Conservation (phyloP, 345 rosid species). For the Eucalyptus regnans region DNA sequence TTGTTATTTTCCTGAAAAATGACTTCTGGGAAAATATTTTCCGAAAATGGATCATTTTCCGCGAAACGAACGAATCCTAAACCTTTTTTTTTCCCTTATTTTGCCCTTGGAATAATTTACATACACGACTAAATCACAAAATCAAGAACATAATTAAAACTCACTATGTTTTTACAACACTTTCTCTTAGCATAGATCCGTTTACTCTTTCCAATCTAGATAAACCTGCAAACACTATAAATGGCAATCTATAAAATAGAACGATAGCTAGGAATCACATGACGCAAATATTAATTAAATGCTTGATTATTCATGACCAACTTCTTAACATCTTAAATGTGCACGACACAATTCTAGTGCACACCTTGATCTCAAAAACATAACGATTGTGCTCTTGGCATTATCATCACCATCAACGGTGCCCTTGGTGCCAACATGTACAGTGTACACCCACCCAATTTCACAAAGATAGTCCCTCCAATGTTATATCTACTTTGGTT, state of each 20-base stretch:
- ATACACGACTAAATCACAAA: background rate
- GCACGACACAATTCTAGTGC: background rate
- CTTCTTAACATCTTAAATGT: background rate
- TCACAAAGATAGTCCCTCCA: background rate
- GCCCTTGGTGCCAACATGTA: background rate
- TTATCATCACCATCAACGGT: rapidly evolving
- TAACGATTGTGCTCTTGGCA: background rate
- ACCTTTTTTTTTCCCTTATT: no score
- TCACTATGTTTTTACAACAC: background rate
- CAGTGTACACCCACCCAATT: background rate
- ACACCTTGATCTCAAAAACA: background rate
- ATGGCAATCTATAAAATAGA: rapidly evolving
- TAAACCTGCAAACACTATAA: rapidly evolving
- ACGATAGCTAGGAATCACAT: rapidly evolving
- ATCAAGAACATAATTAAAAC: background rate
- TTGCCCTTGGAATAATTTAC: no score
- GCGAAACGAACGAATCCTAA: rapidly evolving
- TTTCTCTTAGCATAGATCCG: background rate
- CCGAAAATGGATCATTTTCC: no score
- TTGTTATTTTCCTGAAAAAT: no score
- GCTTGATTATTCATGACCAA: rapidly evolving
- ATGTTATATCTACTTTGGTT: background rate
- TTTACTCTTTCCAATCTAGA: background rate
- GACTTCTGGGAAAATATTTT: no score
- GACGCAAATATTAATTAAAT: background rate